Evolutionary conservation across 768 basidiomycete species (phyloP).

Genomic region (Rhodosporidiobolus odoratus): DNA sequence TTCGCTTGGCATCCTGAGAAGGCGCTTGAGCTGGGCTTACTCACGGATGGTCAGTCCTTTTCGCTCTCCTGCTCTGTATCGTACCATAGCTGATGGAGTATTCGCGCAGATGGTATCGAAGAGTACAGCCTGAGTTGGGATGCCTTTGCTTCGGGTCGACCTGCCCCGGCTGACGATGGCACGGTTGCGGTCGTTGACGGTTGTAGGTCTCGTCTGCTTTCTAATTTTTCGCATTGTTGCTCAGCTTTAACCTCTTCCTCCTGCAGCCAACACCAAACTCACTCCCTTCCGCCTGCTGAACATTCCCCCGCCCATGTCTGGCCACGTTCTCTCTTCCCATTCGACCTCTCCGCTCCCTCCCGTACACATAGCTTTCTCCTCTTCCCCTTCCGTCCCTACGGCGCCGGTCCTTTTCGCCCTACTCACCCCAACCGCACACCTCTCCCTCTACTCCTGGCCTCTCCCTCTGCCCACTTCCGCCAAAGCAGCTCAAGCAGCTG

Average conservation of each 20-base stretch:
- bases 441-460: slow-evolving; percentile 69
- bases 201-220: slow-evolving; percentile 55
- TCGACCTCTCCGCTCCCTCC: slow-evolving; percentile 50
- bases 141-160: slow-evolving; percentile 58
- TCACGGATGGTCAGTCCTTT: slow-evolving; percentile 52
- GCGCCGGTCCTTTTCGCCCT: slow-evolving; percentile 55
- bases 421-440: slow-evolving; percentile 64
- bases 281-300: slow-evolving; percentile 93
- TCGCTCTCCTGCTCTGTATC: background rate
- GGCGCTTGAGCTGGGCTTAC: slow-evolving; percentile 63
- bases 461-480: slow-evolving; percentile 30
- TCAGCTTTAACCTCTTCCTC: background rate
- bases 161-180: slow-evolving; percentile 69
- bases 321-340: slow-evolving; percentile 48
- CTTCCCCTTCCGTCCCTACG: slow-evolving; percentile 48
- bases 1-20: slow-evolving; percentile 84
- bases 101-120: slow-evolving; percentile 51
- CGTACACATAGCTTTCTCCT: slow-evolving; percentile 63
- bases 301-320: slow-evolving; percentile 96
- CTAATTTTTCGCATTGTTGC: background rate
- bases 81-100: background rate
- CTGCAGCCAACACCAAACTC: slow-evolving; percentile 64
- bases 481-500: slow-evolving; percentile 8
- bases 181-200: slow-evolving; percentile 86
- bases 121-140: slow-evolving; percentile 71